A percentile compares a stretch with the other conserved stretches of the same genome.
These are phyloP conservation scores for Rhododendron griersonianum DNA, from an alignment of 148 eudicot species.

Conservation along the genomic window DNA sequence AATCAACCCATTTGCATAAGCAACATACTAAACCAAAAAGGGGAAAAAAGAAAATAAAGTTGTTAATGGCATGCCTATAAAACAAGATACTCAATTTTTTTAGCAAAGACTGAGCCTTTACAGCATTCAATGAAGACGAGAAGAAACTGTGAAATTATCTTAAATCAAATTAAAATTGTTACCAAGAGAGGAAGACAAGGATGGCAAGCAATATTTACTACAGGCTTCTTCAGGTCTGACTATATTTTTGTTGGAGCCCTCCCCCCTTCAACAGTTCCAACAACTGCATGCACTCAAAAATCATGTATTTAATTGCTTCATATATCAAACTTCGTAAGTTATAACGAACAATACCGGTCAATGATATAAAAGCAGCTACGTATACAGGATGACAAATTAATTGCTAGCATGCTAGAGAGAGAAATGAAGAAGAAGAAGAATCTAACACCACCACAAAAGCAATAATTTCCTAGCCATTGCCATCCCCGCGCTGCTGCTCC, in stretches of 20 bases:
- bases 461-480: neutral
- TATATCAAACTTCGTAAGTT: neutral
- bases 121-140: neutral
- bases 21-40: slow-evolving; percentile 69
- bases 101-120: neutral
- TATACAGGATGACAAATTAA: neutral
- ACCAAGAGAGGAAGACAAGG: slow-evolving; percentile 93
- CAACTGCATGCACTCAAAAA: slow-evolving; percentile 50
- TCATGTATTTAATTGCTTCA: slow-evolving; percentile 2
- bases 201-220: slow-evolving; percentile 97
- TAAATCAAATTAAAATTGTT: slow-evolving; percentile 17
- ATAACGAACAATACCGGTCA: neutral
- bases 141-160: neutral
- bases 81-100: neutral
- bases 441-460: slow-evolving; percentile 5
- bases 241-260: slow-evolving; percentile 94
- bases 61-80: neutral
- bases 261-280: slow-evolving; percentile 98
- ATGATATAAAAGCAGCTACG: neutral
- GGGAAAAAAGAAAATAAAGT: neutral
- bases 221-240: slow-evolving; percentile 94
- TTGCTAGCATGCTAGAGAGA: neutral
- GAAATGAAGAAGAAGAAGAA: neutral
- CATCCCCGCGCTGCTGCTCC: neutral
- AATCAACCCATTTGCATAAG: slow-evolving; percentile 88